Percentiles rank a stretch among this genome's conserved stretches.
Conservation (phyloP, 1,284 basidiomycete species). For the Rhodotorula mucilaginosa region DNA sequence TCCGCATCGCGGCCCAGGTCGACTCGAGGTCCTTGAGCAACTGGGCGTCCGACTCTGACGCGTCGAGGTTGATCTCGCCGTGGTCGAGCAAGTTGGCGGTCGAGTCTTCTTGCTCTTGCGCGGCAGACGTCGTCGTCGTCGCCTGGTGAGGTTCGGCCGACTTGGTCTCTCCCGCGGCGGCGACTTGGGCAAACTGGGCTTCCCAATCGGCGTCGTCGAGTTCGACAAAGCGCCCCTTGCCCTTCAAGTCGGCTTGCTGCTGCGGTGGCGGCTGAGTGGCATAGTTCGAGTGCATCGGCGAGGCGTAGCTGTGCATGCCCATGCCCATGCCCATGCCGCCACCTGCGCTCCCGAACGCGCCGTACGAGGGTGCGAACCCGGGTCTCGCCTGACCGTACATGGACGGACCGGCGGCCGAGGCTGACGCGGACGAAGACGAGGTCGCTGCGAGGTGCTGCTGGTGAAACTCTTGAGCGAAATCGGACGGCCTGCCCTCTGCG, state of each 20-base stretch:
- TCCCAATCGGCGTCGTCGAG: constrained; percentile 62
- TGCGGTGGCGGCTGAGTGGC: background rate
- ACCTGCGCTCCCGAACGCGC: constrained; percentile 19
- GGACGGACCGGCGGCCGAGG: constrained; percentile 4
- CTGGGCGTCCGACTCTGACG: constrained; percentile 49
- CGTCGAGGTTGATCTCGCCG: constrained; percentile 49
- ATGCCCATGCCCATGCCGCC: constrained; percentile 1
- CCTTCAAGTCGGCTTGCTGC: constrained; percentile 15
- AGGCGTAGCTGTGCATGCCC: constrained; percentile 8
- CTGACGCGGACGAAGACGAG: background rate
- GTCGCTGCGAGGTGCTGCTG: background rate
- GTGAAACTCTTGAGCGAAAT: constrained; percentile 27
- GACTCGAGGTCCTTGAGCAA: constrained; percentile 48
- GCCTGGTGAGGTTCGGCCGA: background rate
- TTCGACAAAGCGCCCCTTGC: constrained; percentile 45
- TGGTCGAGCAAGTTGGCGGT: constrained; percentile 53
- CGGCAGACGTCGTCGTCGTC: constrained; percentile 57
- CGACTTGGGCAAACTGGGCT: constrained; percentile 77
- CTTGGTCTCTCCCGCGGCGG: constrained; percentile 53
- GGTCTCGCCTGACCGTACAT: constrained; percentile 13
- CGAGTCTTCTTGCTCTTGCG: constrained; percentile 50
- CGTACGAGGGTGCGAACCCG: constrained; percentile 36
- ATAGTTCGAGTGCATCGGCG: constrained; percentile 5
- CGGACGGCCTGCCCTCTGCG: constrained; percentile 17
- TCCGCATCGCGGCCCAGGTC: constrained; percentile 43